phyloP scores from a whole-genome alignment of 2,329 filamentous ascomycete species.

The Tolypocladium cylindrosporum region DNA sequence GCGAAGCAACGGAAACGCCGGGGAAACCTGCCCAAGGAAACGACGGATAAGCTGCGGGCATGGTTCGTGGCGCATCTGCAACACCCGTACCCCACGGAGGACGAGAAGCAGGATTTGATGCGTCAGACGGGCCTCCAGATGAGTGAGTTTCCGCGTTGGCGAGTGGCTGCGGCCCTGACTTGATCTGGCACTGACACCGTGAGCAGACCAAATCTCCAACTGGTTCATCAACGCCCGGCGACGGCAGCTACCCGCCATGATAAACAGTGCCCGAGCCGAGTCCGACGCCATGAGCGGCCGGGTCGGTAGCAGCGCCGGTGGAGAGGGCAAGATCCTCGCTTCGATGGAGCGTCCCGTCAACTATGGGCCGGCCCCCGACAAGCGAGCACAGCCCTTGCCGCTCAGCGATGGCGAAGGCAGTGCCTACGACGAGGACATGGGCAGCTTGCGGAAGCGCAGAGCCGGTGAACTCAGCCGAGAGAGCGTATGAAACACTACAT shows the following conservation, averaged over 20 bases:
- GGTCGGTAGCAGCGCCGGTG: constrained; percentile 1
- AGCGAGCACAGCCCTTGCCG: constrained; percentile 24
- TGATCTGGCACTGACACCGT: constrained; percentile 5
- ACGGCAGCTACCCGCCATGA: constrained; percentile 51
- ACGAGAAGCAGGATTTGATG: constrained; percentile 78
- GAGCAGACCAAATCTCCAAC: constrained; percentile 59
- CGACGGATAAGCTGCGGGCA: constrained; percentile 67
- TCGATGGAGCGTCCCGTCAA: constrained; percentile 23
- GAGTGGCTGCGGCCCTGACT: neutral
- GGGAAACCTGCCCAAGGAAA: constrained; percentile 84
- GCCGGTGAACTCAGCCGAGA: constrained; percentile 31
- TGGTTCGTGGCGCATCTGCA: constrained; percentile 73
- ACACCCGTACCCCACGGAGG: constrained; percentile 80
- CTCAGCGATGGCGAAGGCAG: constrained; percentile 38
- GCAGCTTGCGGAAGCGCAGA: constrained; percentile 18
- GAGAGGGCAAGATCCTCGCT: constrained; percentile 26
- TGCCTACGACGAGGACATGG: constrained; percentile 34
- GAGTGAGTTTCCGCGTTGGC: constrained; percentile 42
- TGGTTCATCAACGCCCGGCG: constrained; percentile 74
- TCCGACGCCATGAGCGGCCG: constrained; percentile 34
- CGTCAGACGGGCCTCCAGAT: constrained; percentile 66
- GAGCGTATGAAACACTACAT: constrained; percentile 26
- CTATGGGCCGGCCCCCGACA: constrained; percentile 3
- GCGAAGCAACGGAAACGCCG: constrained; percentile 53
- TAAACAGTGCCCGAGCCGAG: constrained; percentile 45